Conservation (phyloP, 2,329 filamentous ascomycete species). For the Aspergillus ustus region DNA sequence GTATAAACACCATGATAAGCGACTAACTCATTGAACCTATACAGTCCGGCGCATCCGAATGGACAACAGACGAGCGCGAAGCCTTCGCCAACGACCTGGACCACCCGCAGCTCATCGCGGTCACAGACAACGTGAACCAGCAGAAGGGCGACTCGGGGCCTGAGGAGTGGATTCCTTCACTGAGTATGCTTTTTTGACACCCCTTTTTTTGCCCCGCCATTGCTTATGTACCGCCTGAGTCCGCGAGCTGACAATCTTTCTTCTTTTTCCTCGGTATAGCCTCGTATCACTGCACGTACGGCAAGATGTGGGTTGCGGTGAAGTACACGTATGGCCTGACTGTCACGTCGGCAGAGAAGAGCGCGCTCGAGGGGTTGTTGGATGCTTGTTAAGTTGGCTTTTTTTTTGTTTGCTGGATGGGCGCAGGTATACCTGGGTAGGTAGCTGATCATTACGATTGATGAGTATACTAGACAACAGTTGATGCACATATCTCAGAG, state of each 20-base stretch:
- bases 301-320: conserved; percentile 75
- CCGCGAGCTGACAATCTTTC: not conserved
- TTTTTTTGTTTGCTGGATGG: not conserved
- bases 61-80: conserved; percentile 71
- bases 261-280: conserved; percentile 29
- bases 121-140: conserved; percentile 77
- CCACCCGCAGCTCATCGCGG: conserved; percentile 76
- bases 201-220: not conserved
- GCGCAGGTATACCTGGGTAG: not conserved
- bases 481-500: no score
- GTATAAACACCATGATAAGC: not conserved
- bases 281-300: conserved; percentile 78
- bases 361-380: conserved; percentile 68
- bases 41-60: conserved; percentile 67
- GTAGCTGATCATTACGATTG: no score
- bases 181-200: conserved; percentile 53
- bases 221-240: no score
- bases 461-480: no score
- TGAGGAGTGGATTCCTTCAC: conserved; percentile 75
- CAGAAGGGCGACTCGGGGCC: conserved; percentile 74
- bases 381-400: conserved; percentile 58
- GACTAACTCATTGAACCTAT: not conserved
- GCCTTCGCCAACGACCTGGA: conserved; percentile 77
- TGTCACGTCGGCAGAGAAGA: conserved; percentile 74
- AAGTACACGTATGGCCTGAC: conserved; percentile 74